phyloP scores from a whole-genome alignment of 2,329 filamentous ascomycete species.

The Fonsecaea pugnacius region DNA sequence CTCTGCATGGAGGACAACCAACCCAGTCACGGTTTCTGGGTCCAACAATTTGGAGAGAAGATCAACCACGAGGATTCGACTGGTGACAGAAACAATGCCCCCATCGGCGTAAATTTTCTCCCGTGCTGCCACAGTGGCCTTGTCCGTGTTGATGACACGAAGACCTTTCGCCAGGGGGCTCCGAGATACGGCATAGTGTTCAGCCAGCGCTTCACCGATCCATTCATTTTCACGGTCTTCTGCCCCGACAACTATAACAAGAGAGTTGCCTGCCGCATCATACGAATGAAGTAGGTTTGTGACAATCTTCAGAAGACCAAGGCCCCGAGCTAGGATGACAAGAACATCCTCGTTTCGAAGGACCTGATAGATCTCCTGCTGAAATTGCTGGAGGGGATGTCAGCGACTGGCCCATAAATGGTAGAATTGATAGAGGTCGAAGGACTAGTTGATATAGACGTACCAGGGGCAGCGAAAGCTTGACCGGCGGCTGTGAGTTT shows the following conservation, averaged over 20 bases:
- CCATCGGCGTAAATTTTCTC: constrained; percentile 91
- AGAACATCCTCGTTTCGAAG: constrained; percentile 90
- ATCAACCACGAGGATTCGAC: constrained; percentile 91
- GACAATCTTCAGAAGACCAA: constrained; percentile 87
- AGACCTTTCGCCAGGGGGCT: constrained; percentile 80
- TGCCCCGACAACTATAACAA: constrained; percentile 86
- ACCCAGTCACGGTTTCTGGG: constrained; percentile 81
- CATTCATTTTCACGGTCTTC: constrained; percentile 93
- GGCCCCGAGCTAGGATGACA: constrained; percentile 85
- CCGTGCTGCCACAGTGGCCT: constrained; percentile 80
- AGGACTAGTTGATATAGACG: constrained; percentile 23
- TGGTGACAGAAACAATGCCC: constrained; percentile 94
- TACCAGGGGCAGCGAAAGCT: constrained; percentile 66
- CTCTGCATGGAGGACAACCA: constrained; percentile 88
- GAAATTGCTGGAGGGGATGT: constrained; percentile 66
- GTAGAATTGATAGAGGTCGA: background rate
- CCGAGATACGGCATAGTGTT: constrained; percentile 90
- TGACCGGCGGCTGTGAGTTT: constrained; percentile 57
- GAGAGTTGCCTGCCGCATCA: constrained; percentile 91
- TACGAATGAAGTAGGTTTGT: constrained; percentile 97
- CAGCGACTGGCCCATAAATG: constrained; percentile 22
- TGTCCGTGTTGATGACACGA: constrained; percentile 91
- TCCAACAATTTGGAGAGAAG: constrained; percentile 80
- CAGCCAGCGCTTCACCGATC: constrained; percentile 94
- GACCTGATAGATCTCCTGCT: constrained; percentile 92